A percentile compares a stretch with the other conserved stretches of the same genome.
phyloP scores from a whole-genome alignment of 768 basidiomycete genomes.

The Macrolepiota fuliginosa region DNA sequence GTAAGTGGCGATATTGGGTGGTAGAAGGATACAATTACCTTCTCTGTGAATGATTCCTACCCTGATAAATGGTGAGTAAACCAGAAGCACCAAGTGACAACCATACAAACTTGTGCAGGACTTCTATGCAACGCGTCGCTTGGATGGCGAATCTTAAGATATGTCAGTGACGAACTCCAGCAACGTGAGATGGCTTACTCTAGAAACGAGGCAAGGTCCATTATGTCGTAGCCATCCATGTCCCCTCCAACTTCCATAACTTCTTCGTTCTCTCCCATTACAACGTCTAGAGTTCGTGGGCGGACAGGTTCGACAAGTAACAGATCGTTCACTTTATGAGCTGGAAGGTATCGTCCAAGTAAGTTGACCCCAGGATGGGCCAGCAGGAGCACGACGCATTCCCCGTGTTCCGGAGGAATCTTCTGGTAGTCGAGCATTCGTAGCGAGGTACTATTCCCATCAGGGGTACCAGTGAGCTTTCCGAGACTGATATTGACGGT shows the following conservation, averaged over 20 bases:
- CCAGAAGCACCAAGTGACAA: conserved; percentile 2
- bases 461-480: conserved; percentile 44
- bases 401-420: conserved; percentile 62
- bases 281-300: conserved; percentile 42
- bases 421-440: conserved; percentile 65
- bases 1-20: not conserved
- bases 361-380: conserved; percentile 68
- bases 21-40: conserved; percentile 32
- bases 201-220: conserved; percentile 75
- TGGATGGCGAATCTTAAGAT: conserved; percentile 65
- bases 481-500: conserved; percentile 39
- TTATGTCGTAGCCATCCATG: conserved; percentile 61
- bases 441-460: conserved; percentile 50
- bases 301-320: conserved; percentile 55
- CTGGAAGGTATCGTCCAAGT: conserved; percentile 68
- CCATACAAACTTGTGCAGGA: conserved; percentile 51
- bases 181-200: conserved; percentile 42
- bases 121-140: conserved; percentile 68
- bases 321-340: conserved; percentile 63
- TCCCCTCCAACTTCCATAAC: conserved; percentile 47
- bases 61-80: conserved; percentile 26
- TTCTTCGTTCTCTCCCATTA: conserved; percentile 44
- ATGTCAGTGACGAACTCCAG: conserved; percentile 2
- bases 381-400: conserved; percentile 71
- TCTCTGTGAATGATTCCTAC: conserved; percentile 66